Evolutionary conservation across 805 yeast genomes (phyloP), one percentile per base, ranked within the genome.

Genomic region (Phaffomyces opuntiae): DNA sequence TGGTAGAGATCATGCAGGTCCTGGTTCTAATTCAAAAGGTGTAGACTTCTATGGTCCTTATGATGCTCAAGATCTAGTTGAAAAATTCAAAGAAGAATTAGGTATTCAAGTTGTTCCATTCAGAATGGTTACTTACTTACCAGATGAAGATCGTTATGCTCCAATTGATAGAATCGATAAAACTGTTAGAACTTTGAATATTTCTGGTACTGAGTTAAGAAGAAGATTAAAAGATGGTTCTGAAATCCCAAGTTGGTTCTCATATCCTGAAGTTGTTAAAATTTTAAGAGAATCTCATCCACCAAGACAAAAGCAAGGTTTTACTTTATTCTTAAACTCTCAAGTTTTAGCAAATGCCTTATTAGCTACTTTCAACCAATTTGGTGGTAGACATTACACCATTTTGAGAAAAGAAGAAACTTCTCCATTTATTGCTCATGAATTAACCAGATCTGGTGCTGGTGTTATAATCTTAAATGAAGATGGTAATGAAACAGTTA

Each of bases 1-100:
- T 41, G 98, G 98, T 50, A 84, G 98, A 74, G 97, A 90, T 67
- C 98, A 90, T 62, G 98, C 98, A 44, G 97, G 97, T 49, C 97
- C 98, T 19, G 98, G 97, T 52, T 68, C 72, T 49, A 79, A 79
- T 77, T 87, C 96, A 48, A 73, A 83, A 62, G 97, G 97, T 51
- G 89, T 78, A 44, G 96, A 91, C 53, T 89, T 90, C 72, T 90
- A 90, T 63, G 98, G 97, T 19, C 96, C 98, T 13, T 91, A 90
- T 63, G 98, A 90, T 63, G 97, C 97, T 29, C 97, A 91, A 71
- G 89, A 79, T 33, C 73, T 91, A 46, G 95, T 90, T 51, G 88
- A 81, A 49, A 68, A 80, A 54, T 80, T 78, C 68, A 76, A 80
- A 52, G 77, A 74, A 51, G 97, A 90, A 69, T 75, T 90, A 51